Evolutionary conservation across 768 basidiomycete species (phyloP).

Genomic region (Infundibulicybe gibba): DNA sequence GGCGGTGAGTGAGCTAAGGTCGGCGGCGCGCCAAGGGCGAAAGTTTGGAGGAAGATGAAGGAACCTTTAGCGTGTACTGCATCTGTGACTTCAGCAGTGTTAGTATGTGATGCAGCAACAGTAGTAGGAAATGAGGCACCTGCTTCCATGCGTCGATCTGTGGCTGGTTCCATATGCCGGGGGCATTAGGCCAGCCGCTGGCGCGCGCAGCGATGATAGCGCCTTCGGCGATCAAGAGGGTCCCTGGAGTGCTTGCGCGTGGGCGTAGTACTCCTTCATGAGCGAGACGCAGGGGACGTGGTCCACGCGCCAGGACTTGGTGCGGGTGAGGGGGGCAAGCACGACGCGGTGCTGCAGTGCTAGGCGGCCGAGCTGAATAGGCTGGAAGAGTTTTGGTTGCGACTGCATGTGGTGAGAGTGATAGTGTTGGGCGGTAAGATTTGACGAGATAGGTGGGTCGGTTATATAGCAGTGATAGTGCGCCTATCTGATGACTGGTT

Average conservation of each 20-base stretch:
- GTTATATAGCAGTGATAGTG: too few species aligned
- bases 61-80: conserved; percentile 35
- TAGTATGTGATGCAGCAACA: not conserved
- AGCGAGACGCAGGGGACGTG: conserved; percentile 24
- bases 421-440: too few species aligned
- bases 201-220: conserved; percentile 30
- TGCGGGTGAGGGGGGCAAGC: conserved; percentile 27
- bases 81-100: conserved; percentile 25
- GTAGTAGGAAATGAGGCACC: conserved; percentile 19
- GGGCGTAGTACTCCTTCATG: conserved; percentile 31
- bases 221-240: conserved; percentile 43
- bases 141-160: conserved; percentile 53
- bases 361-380: conserved; percentile 30
- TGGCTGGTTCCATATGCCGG: conserved; percentile 46
- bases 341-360: conserved; percentile 41
- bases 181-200: conserved; percentile 29
- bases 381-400: conserved; percentile 30
- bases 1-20: not conserved
- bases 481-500: too few species aligned
- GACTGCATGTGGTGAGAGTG: not conserved
- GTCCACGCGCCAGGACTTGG: conserved; percentile 7
- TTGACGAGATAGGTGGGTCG: too few species aligned
- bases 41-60: conserved; percentile 46
- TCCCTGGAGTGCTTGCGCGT: conserved; percentile 32
- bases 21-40: conserved; percentile 39